These are phyloP conservation scores for Aspergillus unguis DNA, from an alignment of 2,329 filamentous ascomycete genomes.

Conservation along the genomic window DNA sequence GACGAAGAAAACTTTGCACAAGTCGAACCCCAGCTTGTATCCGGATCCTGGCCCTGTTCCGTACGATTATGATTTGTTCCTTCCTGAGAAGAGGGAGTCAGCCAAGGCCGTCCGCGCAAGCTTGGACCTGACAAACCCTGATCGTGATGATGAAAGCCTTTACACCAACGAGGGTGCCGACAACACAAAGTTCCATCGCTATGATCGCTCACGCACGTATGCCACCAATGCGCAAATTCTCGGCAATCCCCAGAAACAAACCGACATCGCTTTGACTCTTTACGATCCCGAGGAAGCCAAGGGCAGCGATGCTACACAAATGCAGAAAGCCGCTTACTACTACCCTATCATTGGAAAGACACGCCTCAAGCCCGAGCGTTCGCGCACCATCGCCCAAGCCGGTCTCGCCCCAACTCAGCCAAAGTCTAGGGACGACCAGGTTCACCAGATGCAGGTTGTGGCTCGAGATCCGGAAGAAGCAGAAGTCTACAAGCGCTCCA, in stretches of 20 bases:
- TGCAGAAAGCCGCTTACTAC: slow-evolving; percentile 58
- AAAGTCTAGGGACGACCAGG: slow-evolving; percentile 44
- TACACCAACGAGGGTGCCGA: slow-evolving; percentile 47
- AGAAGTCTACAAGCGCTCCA: slow-evolving; percentile 48
- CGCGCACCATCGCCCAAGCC: slow-evolving; percentile 43
- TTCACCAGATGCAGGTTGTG: slow-evolving; percentile 53
- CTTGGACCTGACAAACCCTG: slow-evolving; percentile 52
- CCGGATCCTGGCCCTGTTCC: slow-evolving; percentile 52
- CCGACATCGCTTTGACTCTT: slow-evolving; percentile 57
- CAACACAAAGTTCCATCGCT: slow-evolving; percentile 50
- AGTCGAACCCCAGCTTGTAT: slow-evolving; percentile 49
- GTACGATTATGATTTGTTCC: slow-evolving; percentile 59
- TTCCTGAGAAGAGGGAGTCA: slow-evolving; percentile 49
- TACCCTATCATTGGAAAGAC: slow-evolving; percentile 59
- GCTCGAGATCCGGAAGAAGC: slow-evolving; percentile 51
- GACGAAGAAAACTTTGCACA: slow-evolving; percentile 47
- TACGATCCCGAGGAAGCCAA: slow-evolving; percentile 48
- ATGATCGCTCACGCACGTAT: slow-evolving; percentile 58
- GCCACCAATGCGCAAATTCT: slow-evolving; percentile 55
- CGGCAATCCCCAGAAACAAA: slow-evolving; percentile 51
- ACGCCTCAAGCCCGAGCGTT: slow-evolving; percentile 51
- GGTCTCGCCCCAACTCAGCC: slow-evolving; percentile 38
- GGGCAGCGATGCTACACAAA: slow-evolving; percentile 21
- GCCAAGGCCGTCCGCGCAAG: slow-evolving; percentile 54
- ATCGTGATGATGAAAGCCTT: slow-evolving; percentile 51